These are phyloP conservation scores for Delonix regia DNA, from an alignment of 306 rosid species.

Conservation along the genomic window DNA sequence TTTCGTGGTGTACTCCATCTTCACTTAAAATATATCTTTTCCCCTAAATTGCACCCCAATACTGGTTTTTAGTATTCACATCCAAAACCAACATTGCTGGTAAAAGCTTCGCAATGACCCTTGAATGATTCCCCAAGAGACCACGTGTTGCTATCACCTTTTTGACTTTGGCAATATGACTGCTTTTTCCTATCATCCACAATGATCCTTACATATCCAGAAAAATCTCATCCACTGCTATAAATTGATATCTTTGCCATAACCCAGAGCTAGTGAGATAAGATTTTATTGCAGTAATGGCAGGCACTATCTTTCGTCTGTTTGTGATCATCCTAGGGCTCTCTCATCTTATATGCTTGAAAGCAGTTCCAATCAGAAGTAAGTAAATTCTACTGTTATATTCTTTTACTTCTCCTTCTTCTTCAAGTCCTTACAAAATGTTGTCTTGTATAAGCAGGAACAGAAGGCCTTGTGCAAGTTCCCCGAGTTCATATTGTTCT, in stretches of 20 bases:
- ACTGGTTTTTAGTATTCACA: slow-evolving; percentile 28
- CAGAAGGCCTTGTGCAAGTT: slow-evolving; percentile 54
- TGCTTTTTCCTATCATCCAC: slow-evolving; percentile 25
- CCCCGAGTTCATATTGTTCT: slow-evolving; percentile 40
- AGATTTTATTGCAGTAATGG: slow-evolving; percentile 44
- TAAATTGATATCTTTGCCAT: no score
- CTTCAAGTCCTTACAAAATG: background rate
- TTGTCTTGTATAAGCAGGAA: slow-evolving; percentile 52
- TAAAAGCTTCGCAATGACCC: slow-evolving; percentile 18
- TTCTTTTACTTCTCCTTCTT: slow-evolving; percentile 12
- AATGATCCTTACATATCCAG: slow-evolving; percentile 20
- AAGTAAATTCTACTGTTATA: slow-evolving; percentile 47
- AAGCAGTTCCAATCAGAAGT: slow-evolving; percentile 70
- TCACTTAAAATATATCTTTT: slow-evolving; percentile 31
- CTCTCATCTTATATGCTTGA: slow-evolving; percentile 55
- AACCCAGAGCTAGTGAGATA: slow-evolving; percentile 17
- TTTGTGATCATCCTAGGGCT: slow-evolving; percentile 60
- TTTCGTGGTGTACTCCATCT: slow-evolving; percentile 44
- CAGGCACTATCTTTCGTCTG: slow-evolving; percentile 50
- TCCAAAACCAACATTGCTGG: slow-evolving; percentile 28
- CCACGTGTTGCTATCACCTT: slow-evolving; percentile 52
- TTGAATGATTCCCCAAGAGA: slow-evolving; percentile 38
- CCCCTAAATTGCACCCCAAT: slow-evolving; percentile 1
- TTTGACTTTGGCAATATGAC: slow-evolving; percentile 46
- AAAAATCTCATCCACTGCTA: slow-evolving; percentile 37